These are phyloP conservation scores for Penicillium freii DNA, from an alignment of 2,329 filamentous ascomycete genomes.

Conservation along the genomic window DNA sequence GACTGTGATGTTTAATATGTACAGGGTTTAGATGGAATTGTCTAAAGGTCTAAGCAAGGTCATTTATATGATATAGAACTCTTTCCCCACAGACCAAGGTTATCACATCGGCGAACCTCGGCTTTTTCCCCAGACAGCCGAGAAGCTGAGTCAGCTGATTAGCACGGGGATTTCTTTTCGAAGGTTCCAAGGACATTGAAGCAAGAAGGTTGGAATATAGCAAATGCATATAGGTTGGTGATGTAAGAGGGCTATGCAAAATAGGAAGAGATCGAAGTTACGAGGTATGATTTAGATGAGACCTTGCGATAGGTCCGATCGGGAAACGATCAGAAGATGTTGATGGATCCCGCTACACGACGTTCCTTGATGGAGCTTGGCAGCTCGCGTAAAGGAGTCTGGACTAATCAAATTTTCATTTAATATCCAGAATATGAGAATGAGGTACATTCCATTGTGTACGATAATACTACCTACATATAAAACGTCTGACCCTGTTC, in stretches of 20 bases:
- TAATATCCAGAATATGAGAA: background rate
- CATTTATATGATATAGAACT: background rate
- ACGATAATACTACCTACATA: background rate
- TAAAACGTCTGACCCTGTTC: background rate
- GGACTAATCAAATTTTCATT: background rate
- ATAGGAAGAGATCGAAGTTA: background rate
- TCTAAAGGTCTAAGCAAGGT: background rate
- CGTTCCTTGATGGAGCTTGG: background rate
- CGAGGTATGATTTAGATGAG: background rate
- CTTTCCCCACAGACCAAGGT: background rate
- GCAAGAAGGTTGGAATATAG: background rate
- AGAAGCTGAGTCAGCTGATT: background rate
- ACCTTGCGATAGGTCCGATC: background rate
- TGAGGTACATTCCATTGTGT: background rate
- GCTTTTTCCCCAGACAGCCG: background rate
- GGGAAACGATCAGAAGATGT: background rate
- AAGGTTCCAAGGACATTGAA: background rate
- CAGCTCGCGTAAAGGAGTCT: background rate
- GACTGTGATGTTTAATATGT: background rate
- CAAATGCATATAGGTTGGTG: background rate
- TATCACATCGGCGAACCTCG: conserved; percentile 5
- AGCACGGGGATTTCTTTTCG: background rate
- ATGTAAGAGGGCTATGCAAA: background rate
- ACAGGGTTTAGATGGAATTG: background rate
- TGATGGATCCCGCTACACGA: background rate